A percentile compares a stretch with the other conserved stretches of the same genome.
Conservation (phyloP, 2,329 filamentous ascomycete species). For the Talaromyces piceae region DNA sequence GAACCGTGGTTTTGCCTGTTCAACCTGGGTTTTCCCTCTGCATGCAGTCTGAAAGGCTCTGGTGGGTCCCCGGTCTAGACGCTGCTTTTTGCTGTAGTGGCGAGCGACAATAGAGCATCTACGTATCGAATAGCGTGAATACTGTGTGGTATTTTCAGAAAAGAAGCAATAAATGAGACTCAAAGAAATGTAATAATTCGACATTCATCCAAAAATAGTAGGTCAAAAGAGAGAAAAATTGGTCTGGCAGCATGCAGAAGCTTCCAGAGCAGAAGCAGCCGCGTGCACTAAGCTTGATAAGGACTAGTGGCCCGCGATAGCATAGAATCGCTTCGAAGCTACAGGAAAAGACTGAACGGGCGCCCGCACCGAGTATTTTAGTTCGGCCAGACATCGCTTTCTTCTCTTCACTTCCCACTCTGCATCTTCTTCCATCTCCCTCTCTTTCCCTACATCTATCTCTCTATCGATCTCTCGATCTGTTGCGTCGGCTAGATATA, state of each 20-base stretch:
- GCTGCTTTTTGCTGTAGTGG: too few relatives aligned
- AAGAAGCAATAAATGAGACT: too few relatives aligned
- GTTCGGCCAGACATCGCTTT: conserved; percentile 12
- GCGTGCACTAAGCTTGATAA: background rate
- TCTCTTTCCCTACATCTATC: conserved; percentile 9
- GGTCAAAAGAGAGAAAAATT: too few relatives aligned
- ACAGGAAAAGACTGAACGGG: conserved; percentile 8
- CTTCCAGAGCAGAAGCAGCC: background rate
- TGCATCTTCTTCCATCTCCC: conserved; percentile 13
- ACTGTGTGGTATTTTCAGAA: too few relatives aligned
- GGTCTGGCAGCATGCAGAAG: background rate
- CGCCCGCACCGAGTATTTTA: conserved; percentile 15
- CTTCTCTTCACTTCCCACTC: conserved; percentile 15
- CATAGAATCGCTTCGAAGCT: conserved; percentile 14
- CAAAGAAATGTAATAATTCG: too few relatives aligned
- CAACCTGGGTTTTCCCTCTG: too few relatives aligned
- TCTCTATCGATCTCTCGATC: conserved; percentile 13
- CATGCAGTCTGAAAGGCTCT: too few relatives aligned
- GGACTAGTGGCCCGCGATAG: conserved; percentile 7
- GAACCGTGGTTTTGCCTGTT: too few relatives aligned
- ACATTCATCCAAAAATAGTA: too few relatives aligned
- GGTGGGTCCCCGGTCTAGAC: too few relatives aligned
- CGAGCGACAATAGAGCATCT: too few relatives aligned
- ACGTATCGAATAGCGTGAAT: too few relatives aligned
- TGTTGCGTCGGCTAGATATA: conserved; percentile 3